Evolutionary conservation across 1,139 yeast genomes (phyloP).

Genomic region (Scheffersomyces segobiensis): DNA sequence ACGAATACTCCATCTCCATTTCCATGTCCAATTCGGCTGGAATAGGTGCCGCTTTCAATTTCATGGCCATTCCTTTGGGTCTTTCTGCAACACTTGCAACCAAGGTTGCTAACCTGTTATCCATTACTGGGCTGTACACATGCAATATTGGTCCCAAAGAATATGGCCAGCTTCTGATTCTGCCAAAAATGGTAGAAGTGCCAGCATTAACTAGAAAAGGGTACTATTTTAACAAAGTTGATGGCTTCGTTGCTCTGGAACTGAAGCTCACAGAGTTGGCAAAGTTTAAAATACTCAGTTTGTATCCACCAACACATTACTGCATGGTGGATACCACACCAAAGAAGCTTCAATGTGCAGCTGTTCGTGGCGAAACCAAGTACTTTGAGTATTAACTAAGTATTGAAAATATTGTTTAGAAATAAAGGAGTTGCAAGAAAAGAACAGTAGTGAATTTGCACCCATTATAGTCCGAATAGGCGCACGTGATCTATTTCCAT

Average conservation of each 20-base stretch:
- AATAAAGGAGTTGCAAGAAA: background rate
- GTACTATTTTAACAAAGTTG: background rate
- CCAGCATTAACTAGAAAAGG: background rate
- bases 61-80: background rate
- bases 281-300: background rate
- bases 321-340: conserved; percentile 8
- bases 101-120: background rate
- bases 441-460: background rate
- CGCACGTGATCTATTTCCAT: background rate
- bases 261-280: background rate
- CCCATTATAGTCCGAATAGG: background rate
- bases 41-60: background rate
- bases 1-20: background rate
- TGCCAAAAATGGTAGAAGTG: background rate
- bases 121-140: background rate
- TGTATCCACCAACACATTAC: conserved; percentile 9
- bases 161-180: background rate
- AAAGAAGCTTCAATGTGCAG: conserved; percentile 8
- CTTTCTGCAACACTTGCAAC: background rate
- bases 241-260: background rate
- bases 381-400: background rate
- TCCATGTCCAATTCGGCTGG: background rate
- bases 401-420: background rate
- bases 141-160: background rate
- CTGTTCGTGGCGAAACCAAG: conserved; percentile 3